Base-by-base conservation (phyloP, 768 basidiomycete species). In the Trametes elegans region DNA sequence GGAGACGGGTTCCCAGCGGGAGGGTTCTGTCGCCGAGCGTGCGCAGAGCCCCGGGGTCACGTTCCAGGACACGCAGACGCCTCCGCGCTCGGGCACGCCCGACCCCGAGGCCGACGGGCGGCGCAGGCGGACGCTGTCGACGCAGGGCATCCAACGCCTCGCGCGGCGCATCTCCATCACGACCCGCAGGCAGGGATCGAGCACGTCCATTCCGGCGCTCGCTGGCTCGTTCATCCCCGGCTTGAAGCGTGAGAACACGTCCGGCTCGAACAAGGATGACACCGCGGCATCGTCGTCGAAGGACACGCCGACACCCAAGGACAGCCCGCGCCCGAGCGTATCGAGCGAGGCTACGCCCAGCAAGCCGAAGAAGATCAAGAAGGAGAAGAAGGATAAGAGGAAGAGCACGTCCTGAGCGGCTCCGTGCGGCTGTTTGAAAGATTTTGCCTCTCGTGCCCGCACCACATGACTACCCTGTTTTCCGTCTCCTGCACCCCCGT, bases 111-210 rank as follows among this genome's bases (percentile, higher is more conserved):
- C 79, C n/a, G 89, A 89, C 63, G 82, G 82, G 29, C 90, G 90
- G 74, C 77, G 89, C 57, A 89, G 87, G 66, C 81, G 88, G 18
- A 90, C 66, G 48, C 45, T 88, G 54, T 85, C 88, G 8, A 87
- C 88, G 24, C 90, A 93, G 67, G 92, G 92, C 64, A 89, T 93
- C 76, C 88, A 90, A 67, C 80, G 88, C 16, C 66, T 93, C 32
- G 90, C 89, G 14, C 76, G 88, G 56, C 76, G 82, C 58, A 85
- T 93, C 51, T 90, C 89, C 9, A 69, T 88, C 39, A 79, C 75
- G 26, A 79, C 84, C 0, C 78, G 80, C 41, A 79, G 84, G 24
- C 79, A 81, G 58, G 61, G 78, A 32, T 79, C 76, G 21, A 72
- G 76, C 9, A 74, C 79, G 16, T 78, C 76, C 7, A 77, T 81